Evolutionary conservation across 2,329 filamentous ascomycete species (phyloP).

Genomic region (Aspergillus transmontanensis): DNA sequence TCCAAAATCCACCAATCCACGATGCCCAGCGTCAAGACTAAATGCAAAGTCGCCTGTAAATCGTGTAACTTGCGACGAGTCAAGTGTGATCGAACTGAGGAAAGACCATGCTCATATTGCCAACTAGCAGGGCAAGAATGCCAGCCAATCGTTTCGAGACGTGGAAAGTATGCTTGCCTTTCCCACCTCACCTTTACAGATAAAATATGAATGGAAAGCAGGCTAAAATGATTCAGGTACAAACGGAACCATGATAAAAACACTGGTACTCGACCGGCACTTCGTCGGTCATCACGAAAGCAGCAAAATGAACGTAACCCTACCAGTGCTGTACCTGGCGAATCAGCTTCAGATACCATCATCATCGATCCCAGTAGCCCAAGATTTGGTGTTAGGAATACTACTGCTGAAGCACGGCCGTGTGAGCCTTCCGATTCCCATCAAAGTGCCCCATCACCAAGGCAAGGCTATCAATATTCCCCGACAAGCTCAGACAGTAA

Average conservation of each 20-base stretch:
- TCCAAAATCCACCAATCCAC: not conserved
- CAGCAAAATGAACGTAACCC: not conserved
- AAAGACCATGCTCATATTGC: conserved; percentile 7
- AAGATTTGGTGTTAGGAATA: not conserved
- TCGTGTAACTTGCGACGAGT: conserved; percentile 11
- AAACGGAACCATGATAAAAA: not conserved
- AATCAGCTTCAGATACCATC: not conserved
- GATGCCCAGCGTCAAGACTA: not conserved
- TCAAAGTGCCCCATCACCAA: not conserved
- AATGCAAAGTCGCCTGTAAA: conserved; percentile 12
- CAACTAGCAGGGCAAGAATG: conserved; percentile 8
- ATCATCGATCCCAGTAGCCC: not conserved
- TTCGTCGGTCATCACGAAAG: not conserved
- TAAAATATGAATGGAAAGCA: not conserved
- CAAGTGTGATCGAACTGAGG: conserved; percentile 12
- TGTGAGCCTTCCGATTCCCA: no score
- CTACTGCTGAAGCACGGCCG: not conserved
- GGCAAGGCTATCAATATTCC: not conserved
- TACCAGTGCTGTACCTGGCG: not conserved
- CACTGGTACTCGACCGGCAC: not conserved
- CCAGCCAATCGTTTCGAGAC: conserved; percentile 14
- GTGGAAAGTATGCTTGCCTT: conserved; percentile 12
- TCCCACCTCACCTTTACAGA: not conserved
- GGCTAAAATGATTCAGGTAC: not conserved
- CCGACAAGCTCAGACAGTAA: not conserved